phyloP scores from a whole-genome alignment of 768 basidiomycete genomes.

The Russula vinacea region DNA sequence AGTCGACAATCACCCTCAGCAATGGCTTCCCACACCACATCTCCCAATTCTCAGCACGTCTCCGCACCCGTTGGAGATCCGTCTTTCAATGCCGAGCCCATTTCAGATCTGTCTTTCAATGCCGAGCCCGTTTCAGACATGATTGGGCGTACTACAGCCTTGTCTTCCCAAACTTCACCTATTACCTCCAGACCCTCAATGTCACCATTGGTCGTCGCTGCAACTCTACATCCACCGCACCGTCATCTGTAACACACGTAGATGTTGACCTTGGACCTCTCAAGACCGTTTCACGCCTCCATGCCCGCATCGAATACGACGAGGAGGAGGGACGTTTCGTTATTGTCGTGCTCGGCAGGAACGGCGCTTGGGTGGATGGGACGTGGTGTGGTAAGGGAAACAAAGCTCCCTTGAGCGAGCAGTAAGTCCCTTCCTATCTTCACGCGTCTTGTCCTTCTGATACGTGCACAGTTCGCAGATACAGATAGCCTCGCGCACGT shows the following conservation, averaged over 20 bases:
- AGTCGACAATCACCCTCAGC: neutral
- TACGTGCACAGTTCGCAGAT: conserved; percentile 52
- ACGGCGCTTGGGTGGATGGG: no score
- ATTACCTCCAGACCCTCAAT: conserved; percentile 93
- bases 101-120: no score
- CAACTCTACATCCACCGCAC: conserved; percentile 55
- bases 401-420: conserved; percentile 77
- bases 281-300: conserved; percentile 95
- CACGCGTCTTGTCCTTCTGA: conserved; percentile 28
- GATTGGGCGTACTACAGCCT: conserved; percentile 92
- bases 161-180: conserved; percentile 90
- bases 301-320: conserved; percentile 94
- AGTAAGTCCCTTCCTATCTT: conserved; percentile 46
- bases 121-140: no score
- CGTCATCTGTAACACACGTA: conserved; percentile 61
- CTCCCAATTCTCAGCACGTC: conserved; percentile 34
- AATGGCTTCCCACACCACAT: conserved; percentile 31
- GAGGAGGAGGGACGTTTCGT: conserved; percentile 85
- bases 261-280: conserved; percentile 93
- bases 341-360: conserved; percentile 82
- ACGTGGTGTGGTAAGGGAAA: no score
- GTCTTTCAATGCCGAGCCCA: no score
- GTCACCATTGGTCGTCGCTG: conserved; percentile 93
- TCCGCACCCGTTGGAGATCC: conserved; percentile 35
- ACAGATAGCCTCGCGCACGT: conserved; percentile 94